Conservation (phyloP, 352 stramenopile genomes). For the Pythium coloratum region DNA sequence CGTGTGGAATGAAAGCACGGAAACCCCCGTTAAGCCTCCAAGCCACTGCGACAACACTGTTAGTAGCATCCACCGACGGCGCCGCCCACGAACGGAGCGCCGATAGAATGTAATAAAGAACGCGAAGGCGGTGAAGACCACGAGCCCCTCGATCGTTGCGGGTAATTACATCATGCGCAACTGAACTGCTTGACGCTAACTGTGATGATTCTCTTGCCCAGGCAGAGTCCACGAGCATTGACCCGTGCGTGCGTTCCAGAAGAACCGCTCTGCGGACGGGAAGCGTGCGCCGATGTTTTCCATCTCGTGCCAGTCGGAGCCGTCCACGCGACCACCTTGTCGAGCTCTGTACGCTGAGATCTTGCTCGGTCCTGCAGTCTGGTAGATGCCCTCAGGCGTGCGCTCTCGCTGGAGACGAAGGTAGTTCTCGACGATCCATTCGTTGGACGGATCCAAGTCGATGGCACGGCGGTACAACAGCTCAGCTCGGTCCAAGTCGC, state of each 20-base stretch:
- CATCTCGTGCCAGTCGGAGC: slow-evolving; percentile 44
- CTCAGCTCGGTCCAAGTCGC: slow-evolving; percentile 67
- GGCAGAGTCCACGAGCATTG: slow-evolving; percentile 37
- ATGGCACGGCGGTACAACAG: slow-evolving; percentile 66
- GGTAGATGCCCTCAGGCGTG: slow-evolving; percentile 50
- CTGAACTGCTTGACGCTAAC: not conserved
- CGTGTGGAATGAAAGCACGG: not conserved
- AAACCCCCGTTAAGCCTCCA: not conserved
- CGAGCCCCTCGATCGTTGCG: not conserved
- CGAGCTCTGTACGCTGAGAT: slow-evolving; percentile 43
- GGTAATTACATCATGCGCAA: not conserved
- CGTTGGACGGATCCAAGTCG: slow-evolving; percentile 47
- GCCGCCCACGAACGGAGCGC: not conserved
- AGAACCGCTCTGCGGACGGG: slow-evolving; percentile 41
- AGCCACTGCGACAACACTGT: not conserved
- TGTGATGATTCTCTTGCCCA: not conserved
- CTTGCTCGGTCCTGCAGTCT: slow-evolving; percentile 46
- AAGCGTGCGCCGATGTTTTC: slow-evolving; percentile 34
- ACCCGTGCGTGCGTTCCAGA: slow-evolving; percentile 39
- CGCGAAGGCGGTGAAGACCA: not conserved
- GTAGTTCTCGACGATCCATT: slow-evolving; percentile 62
- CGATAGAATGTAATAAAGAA: slow-evolving; percentile 1
- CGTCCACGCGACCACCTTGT: slow-evolving; percentile 22
- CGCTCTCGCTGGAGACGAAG: slow-evolving; percentile 52
- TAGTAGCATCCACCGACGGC: not conserved